Evolutionary conservation across 2,329 filamentous ascomycete genomes (phyloP).

Genomic region (Epichloe festucae): DNA sequence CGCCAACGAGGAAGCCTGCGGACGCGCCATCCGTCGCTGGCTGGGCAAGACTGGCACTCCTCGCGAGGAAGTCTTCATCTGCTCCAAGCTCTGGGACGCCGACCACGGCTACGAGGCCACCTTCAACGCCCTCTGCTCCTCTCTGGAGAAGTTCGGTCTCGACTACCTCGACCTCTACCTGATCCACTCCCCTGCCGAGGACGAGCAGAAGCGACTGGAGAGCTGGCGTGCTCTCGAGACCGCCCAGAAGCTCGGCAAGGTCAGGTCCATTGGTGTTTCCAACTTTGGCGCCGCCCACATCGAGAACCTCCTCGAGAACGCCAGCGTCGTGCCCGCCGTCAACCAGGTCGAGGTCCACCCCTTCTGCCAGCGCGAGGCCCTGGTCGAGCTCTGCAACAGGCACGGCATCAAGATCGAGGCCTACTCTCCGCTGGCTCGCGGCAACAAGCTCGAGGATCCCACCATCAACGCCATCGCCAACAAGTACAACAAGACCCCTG

Average conservation of each 20-base stretch:
- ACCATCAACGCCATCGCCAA: conserved; percentile 48
- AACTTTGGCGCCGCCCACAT: conserved; percentile 68
- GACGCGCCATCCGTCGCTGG: conserved; percentile 58
- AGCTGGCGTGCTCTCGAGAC: conserved; percentile 62
- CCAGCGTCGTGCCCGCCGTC: conserved; percentile 47
- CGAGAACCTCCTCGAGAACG: conserved; percentile 35
- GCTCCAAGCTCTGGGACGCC: conserved; percentile 52
- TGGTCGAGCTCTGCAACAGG: conserved; percentile 43
- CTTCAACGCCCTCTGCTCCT: conserved; percentile 50
- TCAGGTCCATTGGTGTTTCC: conserved; percentile 60
- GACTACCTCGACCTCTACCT: conserved; percentile 65
- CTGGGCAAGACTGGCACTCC: conserved; percentile 47
- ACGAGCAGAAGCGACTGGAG: conserved; percentile 51
- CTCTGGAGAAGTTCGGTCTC: conserved; percentile 49
- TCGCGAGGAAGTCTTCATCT: conserved; percentile 55
- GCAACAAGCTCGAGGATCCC: conserved; percentile 37
- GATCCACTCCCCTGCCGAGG: conserved; percentile 51
- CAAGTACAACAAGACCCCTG: conserved; percentile 59
- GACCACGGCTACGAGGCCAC: conserved; percentile 31
- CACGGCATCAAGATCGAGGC: conserved; percentile 43
- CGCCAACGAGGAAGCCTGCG: conserved; percentile 55
- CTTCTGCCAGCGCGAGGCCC: conserved; percentile 50
- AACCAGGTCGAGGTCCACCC: conserved; percentile 77
- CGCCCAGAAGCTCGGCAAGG: conserved; percentile 51
- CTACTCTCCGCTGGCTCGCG: conserved; percentile 38